These are phyloP conservation scores for Begonia fuchsioides DNA, from an alignment of 306 rosid genomes.

Conservation along the genomic window DNA sequence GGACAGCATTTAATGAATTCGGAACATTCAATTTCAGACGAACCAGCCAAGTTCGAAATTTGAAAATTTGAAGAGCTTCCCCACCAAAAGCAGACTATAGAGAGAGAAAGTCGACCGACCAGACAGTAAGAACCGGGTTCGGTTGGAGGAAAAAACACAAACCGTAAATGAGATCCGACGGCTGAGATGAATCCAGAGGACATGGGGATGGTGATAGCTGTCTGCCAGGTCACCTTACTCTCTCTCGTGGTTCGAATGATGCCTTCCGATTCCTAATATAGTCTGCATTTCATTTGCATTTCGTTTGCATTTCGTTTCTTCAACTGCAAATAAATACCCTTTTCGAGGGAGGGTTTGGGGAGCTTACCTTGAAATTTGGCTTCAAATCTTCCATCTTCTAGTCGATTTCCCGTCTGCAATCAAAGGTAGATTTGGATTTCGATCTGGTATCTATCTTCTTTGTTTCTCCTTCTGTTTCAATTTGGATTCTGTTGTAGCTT, in stretches of 20 bases:
- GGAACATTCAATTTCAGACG: background rate
- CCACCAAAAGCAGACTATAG: background rate
- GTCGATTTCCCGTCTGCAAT: background rate
- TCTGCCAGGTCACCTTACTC: constrained; percentile 34
- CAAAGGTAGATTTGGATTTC: background rate
- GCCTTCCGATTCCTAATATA: constrained; percentile 11
- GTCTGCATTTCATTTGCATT: constrained; percentile 24
- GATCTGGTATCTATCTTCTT: background rate
- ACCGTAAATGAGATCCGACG: background rate
- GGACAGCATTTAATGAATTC: too few relatives aligned
- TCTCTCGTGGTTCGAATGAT: constrained; percentile 36
- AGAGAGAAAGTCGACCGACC: background rate
- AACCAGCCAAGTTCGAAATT: background rate
- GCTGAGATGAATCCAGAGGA: background rate
- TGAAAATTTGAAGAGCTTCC: background rate
- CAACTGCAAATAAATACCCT: background rate
- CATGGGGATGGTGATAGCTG: constrained; percentile 15
- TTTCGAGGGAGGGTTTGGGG: background rate
- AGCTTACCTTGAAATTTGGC: background rate
- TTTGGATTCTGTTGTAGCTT: too few relatives aligned
- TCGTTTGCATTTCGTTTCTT: constrained; percentile 1
- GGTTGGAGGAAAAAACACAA: background rate
- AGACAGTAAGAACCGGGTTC: background rate
- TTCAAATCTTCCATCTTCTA: background rate
- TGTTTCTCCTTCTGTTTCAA: too few relatives aligned